Percentiles rank a stretch among this genome's conserved stretches.
These are phyloP conservation scores for Gnomoniopsis smithogilvyi DNA, from an alignment of 2,329 filamentous ascomycete genomes.

Conservation along the genomic window DNA sequence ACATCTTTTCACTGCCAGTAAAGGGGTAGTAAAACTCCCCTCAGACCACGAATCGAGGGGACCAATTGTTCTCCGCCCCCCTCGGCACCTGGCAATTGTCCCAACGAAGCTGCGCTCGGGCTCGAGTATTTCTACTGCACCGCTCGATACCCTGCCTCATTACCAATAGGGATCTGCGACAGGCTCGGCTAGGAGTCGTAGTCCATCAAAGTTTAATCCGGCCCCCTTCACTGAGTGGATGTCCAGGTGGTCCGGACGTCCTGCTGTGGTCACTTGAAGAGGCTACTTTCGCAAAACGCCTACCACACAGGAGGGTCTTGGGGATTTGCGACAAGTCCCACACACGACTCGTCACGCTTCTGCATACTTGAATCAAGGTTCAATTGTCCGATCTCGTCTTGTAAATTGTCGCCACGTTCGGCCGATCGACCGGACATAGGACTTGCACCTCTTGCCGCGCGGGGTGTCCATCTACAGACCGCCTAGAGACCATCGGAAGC, in stretches of 20 bases:
- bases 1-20: slow-evolving; percentile 7
- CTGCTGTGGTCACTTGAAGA: background rate
- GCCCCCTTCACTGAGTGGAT: background rate
- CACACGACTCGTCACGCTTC: background rate
- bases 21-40: background rate
- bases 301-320: background rate
- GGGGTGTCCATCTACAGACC: background rate
- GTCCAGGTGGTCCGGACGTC: background rate
- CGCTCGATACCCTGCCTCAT: background rate
- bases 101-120: slow-evolving; percentile 3
- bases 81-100: background rate
- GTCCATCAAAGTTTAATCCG: background rate
- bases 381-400: slow-evolving; percentile 6
- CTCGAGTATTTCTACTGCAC: background rate
- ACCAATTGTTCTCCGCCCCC: background rate
- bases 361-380: background rate
- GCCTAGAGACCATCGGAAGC: background rate
- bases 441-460: background rate
- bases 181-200: background rate
- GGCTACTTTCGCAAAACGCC: background rate
- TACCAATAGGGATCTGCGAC: slow-evolving; percentile 3
- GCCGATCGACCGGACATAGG: slow-evolving; percentile 3
- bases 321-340: background rate
- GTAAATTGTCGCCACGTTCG: slow-evolving; percentile 13
- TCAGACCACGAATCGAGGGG: slow-evolving; percentile 1